Conservation (phyloP, 2,329 filamentous ascomycete species). For the Aspergillus sergii region DNA sequence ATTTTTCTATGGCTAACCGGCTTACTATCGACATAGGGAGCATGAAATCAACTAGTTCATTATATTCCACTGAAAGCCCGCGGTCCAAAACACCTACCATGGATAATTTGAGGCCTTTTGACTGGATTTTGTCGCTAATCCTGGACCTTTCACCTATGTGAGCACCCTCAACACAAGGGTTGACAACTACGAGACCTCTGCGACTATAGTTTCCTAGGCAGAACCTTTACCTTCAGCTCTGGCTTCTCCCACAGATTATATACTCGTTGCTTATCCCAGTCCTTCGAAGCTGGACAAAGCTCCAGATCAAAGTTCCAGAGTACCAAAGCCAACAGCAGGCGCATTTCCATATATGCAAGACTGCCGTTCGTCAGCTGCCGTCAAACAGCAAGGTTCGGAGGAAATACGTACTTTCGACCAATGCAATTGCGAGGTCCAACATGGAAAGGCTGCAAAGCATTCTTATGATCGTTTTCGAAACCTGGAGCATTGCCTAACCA, state of each 20-base stretch:
- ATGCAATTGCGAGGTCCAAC: conserved; percentile 40
- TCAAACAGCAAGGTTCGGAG: neutral
- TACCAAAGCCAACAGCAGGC: conserved; percentile 49
- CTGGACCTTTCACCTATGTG: neutral
- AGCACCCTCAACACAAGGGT: neutral
- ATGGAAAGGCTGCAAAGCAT: conserved; percentile 37
- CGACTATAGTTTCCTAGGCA: neutral
- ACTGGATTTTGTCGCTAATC: neutral
- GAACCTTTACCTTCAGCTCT: conserved; percentile 16
- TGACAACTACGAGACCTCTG: neutral
- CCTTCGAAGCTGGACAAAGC: conserved; percentile 29
- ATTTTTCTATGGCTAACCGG: neutral
- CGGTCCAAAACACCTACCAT: neutral
- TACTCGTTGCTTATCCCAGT: conserved; percentile 36
- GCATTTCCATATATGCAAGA: conserved; percentile 53
- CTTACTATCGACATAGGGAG: neutral
- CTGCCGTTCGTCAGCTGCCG: conserved; percentile 25
- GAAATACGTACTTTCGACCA: conserved; percentile 31
- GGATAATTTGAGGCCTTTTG: neutral
- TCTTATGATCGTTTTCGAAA: conserved; percentile 25
- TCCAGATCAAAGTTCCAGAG: conserved; percentile 53
- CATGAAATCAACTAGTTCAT: neutral
- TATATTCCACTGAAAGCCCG: neutral
- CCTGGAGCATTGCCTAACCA: conserved; percentile 29
- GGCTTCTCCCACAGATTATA: conserved; percentile 44